Conservation (phyloP, 805 yeast genomes). For the Saccharomycopsis sp. region DNA sequence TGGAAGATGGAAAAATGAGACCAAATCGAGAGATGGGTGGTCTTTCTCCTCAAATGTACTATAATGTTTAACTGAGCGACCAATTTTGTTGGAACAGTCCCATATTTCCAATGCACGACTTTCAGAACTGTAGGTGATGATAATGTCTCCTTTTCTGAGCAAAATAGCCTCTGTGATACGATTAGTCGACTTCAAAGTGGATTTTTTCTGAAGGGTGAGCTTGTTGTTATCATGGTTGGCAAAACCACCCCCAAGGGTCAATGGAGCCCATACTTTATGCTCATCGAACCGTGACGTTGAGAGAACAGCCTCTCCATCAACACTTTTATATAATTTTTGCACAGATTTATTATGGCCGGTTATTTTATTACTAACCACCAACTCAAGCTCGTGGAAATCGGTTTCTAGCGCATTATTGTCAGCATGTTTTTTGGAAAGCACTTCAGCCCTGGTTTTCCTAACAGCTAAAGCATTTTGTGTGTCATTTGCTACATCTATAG, state of each 20-base stretch:
- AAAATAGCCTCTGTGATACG: slow-evolving; percentile 45
- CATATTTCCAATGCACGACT: slow-evolving; percentile 43
- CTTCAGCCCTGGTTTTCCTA: slow-evolving; percentile 14
- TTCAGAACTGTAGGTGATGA: slow-evolving; percentile 39
- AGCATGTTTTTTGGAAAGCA: slow-evolving; percentile 19
- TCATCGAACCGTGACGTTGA: slow-evolving; percentile 58
- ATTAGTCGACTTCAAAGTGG: slow-evolving; percentile 31
- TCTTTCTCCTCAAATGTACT: neutral
- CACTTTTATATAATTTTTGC: slow-evolving; percentile 55
- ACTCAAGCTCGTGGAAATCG: slow-evolving; percentile 10
- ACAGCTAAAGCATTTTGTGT: slow-evolving; percentile 22
- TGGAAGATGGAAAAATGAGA: slow-evolving; percentile 18
- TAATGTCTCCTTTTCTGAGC: slow-evolving; percentile 39
- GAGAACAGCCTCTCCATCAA: slow-evolving; percentile 54
- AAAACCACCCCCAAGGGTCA: slow-evolving; percentile 26
- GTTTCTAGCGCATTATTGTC: neutral
- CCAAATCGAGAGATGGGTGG: neutral
- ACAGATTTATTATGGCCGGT: slow-evolving; percentile 88
- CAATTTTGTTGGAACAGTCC: slow-evolving; percentile 30
- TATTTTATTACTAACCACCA: slow-evolving; percentile 43
- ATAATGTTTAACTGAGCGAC: neutral
- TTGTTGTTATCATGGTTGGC: neutral
- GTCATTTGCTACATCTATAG: slow-evolving; percentile 22
- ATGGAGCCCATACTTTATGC: slow-evolving; percentile 54
- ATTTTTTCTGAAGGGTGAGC: slow-evolving; percentile 33